Percentiles rank a stretch among this genome's conserved stretches.
Conservation (phyloP, 1,284 basidiomycete species). For the Moesziomyces parantarcticus region DNA sequence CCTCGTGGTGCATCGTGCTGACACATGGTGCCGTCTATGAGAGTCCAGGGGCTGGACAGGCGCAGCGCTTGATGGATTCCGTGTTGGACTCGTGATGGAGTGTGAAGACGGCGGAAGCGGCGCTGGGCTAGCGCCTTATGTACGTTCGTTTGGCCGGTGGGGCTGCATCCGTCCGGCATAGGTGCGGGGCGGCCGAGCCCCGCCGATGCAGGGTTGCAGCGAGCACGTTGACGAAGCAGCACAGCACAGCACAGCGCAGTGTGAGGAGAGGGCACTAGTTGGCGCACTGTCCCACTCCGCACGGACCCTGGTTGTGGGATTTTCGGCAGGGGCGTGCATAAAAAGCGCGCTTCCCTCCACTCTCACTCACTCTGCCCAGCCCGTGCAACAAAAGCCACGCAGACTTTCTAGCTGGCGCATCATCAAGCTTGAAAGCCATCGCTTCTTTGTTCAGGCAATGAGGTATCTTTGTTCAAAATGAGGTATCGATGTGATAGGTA, state of each 20-base stretch:
- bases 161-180: neutral
- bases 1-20: constrained; percentile 36
- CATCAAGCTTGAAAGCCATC: too few relatives aligned
- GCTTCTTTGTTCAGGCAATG: too few relatives aligned
- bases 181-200: neutral
- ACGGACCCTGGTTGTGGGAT: constrained; percentile 34
- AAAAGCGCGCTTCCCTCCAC: constrained; percentile 15
- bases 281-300: constrained; percentile 10
- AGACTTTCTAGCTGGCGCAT: too few relatives aligned
- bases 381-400: too few relatives aligned
- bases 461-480: too few relatives aligned
- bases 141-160: neutral
- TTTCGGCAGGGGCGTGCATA: constrained; percentile 10
- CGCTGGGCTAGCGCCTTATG: neutral
- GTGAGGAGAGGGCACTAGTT: too few relatives aligned
- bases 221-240: neutral
- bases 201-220: neutral
- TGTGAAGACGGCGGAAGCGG: neutral
- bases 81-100: neutral
- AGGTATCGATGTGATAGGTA: neutral
- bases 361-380: neutral
- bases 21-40: constrained; percentile 17
- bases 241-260: neutral
- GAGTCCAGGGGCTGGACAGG: too few relatives aligned
- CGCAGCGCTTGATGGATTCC: too few relatives aligned